Conservation (phyloP, 2,329 filamentous ascomycete genomes). For the Fusarium transvaalense region DNA sequence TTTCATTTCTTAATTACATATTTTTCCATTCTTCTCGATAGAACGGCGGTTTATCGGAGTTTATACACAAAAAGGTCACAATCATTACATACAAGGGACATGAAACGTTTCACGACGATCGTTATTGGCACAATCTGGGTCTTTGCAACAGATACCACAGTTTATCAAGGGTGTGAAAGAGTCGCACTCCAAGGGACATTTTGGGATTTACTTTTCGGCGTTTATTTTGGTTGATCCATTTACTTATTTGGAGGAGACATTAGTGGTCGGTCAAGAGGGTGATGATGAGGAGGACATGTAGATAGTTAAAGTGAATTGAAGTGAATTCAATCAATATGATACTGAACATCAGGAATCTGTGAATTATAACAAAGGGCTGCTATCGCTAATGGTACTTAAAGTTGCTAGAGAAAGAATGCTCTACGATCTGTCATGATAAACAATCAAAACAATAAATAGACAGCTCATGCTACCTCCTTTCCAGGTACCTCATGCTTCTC, state of each 20-base stretch:
- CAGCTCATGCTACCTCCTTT: conserved; percentile 2
- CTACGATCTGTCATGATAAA: background rate
- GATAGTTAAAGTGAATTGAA: conserved; percentile 15
- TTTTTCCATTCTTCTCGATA: conserved; percentile 29
- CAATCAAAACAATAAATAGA: background rate
- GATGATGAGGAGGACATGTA: background rate
- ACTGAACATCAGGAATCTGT: background rate
- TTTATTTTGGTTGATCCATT: conserved; percentile 19
- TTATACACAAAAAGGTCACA: conserved; percentile 40
- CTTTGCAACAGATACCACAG: conserved; percentile 42
- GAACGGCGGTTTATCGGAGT: conserved; percentile 41
- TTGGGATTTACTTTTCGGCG: conserved; percentile 13
- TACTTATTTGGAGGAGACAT: conserved; percentile 6
- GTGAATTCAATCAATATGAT: background rate
- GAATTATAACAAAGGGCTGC: background rate
- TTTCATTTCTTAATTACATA: conserved; percentile 39
- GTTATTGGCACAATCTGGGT: conserved; percentile 35
- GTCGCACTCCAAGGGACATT: conserved; percentile 24
- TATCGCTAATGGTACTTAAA: background rate
- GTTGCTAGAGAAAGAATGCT: background rate
- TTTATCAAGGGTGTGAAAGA: conserved; percentile 22
- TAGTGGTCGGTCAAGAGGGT: background rate
- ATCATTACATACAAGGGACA: conserved; percentile 36
- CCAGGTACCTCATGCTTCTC: conserved; percentile 13
- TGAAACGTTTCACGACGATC: conserved; percentile 39